Percentiles rank a stretch among this genome's conserved stretches.
Conservation (phyloP, 768 basidiomycete species). For the Panus rudis region DNA sequence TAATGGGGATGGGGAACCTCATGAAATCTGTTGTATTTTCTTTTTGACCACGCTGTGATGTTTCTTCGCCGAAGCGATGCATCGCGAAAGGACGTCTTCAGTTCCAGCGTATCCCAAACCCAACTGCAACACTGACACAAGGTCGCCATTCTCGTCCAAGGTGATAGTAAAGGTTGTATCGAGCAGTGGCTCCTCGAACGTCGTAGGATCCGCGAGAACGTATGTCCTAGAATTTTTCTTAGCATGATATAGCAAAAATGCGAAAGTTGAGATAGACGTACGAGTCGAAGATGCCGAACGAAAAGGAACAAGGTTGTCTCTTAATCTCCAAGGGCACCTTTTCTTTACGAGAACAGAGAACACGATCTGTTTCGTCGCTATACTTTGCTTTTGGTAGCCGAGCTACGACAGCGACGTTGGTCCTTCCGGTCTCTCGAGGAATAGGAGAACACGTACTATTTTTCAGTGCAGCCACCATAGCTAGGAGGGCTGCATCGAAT, state of each 20-base stretch:
- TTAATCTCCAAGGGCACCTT: slow-evolving; percentile 41
- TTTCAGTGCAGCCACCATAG: slow-evolving; percentile 78
- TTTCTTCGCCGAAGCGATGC: slow-evolving; percentile 33
- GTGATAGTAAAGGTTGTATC: slow-evolving; percentile 63
- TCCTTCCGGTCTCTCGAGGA: background rate
- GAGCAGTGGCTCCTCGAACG: slow-evolving; percentile 86
- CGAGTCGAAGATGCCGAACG: slow-evolving; percentile 83
- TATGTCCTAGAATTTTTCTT: slow-evolving; percentile 46
- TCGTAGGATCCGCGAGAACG: slow-evolving; percentile 75
- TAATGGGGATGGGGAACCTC: no score
- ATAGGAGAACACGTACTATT: slow-evolving; percentile 53
- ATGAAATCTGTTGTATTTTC: no score
- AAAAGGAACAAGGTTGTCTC: slow-evolving; percentile 42
- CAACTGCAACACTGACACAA: slow-evolving; percentile 50
- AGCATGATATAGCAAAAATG: background rate
- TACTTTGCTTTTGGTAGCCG: slow-evolving; percentile 64
- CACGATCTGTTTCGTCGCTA: slow-evolving; percentile 57
- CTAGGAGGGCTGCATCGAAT: slow-evolving; percentile 84
- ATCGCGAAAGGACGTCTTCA: slow-evolving; percentile 29
- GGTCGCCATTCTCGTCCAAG: slow-evolving; percentile 40
- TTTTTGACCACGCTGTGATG: no score
- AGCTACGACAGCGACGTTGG: slow-evolving; percentile 33
- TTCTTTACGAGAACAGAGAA: slow-evolving; percentile 50
- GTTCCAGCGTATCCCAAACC: slow-evolving; percentile 34
- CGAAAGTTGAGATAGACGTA: no score